Base-by-base conservation (phyloP, 2,329 filamentous ascomycete genomes). In the Lizonia empirigonia region DNA sequence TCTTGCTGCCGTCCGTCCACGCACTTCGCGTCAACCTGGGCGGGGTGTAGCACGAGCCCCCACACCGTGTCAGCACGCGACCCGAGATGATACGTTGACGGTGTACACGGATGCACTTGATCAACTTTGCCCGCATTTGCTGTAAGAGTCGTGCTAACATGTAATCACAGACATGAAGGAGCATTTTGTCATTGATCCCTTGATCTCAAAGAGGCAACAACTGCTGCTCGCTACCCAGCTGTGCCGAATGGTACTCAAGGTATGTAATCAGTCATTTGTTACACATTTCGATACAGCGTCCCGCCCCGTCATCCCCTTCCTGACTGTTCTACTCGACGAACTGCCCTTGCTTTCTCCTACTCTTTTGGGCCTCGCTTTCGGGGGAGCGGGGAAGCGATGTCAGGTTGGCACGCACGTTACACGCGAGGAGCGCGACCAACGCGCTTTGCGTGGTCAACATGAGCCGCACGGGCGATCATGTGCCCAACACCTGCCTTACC, bases 141-240 rank as follows among this genome's bases (percentile, higher is more conserved):
- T 50, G 46, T 48, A 30, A 57, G 48, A 33, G 47, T 56, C 36
- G 40, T 63, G 59, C 67, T 71, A 64, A 71, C 55, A 38, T 55
- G 44, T 44, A 50, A 41, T 50, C 50, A 39, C 69, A 86, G 87
- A 97, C 77, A 99, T 99, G 94, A 92, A 89, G 79, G 87, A 96
- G 64, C 90, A 94, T 62, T 99, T 99, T 76, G 94, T 97, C 62
- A 97, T 99, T 72, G 94, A 99, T 72, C 95, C 94, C 44, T 80
- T 99, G 70, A 99, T 99, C 73, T 94, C 94, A 65, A 99, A 99
- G 84, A 89, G 90, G 77, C 92, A 97, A 79, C 94, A 99, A 78
- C 83, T 99, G 55, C 85, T 97, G 78, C 84, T 99, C 60, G 94
- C 94, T 24, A 99, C 95, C 44, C 94, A 99, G 80, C 81, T 99